Evolutionary conservation across 441 rosid species (phyloP).

Genomic region (Kokia cookei): DNA sequence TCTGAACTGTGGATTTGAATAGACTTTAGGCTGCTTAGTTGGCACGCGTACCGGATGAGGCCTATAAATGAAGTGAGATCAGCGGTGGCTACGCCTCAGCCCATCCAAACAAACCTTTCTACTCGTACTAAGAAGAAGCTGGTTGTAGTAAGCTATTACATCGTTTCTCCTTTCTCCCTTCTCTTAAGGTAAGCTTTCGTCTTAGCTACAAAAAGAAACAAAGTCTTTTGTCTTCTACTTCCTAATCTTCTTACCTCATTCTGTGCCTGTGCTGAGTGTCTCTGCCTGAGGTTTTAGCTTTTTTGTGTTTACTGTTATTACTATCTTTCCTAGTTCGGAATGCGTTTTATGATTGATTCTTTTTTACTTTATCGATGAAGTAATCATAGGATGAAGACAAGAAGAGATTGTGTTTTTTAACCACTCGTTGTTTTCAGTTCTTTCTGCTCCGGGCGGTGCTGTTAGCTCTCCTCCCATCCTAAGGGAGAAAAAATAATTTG

Average conservation of each 20-base stretch:
- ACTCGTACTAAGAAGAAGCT: not conserved
- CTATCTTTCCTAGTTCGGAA: not conserved
- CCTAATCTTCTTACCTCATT: not conserved
- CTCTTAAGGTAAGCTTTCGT: not conserved
- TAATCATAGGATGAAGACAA: not conserved
- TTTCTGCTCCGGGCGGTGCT: not conserved
- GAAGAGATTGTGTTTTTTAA: not conserved
- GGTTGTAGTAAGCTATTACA: not conserved
- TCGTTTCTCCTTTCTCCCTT: not conserved
- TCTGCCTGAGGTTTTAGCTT: not conserved
- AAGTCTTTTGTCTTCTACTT: too few relatives aligned
- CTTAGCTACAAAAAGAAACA: not conserved
- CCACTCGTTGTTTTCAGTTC: not conserved
- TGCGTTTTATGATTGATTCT: not conserved
- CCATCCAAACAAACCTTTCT: not conserved
- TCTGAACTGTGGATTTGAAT: not conserved
- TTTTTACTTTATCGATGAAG: not conserved
- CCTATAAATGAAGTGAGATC: not conserved
- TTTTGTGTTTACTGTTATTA: not conserved
- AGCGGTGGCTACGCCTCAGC: not conserved
- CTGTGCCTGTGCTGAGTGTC: not conserved
- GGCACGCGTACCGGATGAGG: slow-evolving; percentile 3
- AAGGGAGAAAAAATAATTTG: not conserved
- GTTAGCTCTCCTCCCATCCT: not conserved
- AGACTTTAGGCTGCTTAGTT: not conserved